Evolutionary conservation across 1,284 basidiomycete species (phyloP).

Genomic region (Sanguinoderma infundibulare): DNA sequence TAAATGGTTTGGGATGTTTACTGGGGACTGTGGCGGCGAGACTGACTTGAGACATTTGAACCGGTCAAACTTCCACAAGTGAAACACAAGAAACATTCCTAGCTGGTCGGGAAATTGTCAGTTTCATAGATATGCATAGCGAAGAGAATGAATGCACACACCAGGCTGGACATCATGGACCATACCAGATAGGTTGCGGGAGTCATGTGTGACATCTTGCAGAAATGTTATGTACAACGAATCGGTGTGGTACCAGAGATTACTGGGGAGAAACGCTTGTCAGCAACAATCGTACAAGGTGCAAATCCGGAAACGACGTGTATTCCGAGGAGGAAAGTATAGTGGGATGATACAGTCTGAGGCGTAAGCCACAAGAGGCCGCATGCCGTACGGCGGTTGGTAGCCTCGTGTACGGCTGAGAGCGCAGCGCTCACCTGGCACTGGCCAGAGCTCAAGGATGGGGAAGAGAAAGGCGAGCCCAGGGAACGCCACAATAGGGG

Average conservation of each 20-base stretch:
- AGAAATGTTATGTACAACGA: background rate
- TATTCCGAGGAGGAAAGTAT: background rate
- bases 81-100: slow-evolving; percentile 64
- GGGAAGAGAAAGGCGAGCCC: background rate
- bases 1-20: background rate
- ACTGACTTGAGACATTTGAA: slow-evolving; percentile 72
- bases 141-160: slow-evolving; percentile 34
- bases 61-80: slow-evolving; percentile 78
- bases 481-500: too few relatives aligned
- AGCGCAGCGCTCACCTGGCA: background rate
- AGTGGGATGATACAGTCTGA: too few relatives aligned
- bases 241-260: background rate
- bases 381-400: background rate
- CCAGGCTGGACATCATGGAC: slow-evolving; percentile 57
- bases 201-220: slow-evolving; percentile 65
- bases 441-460: background rate
- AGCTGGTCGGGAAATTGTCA: slow-evolving; percentile 44
- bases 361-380: too few relatives aligned
- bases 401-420: background rate
- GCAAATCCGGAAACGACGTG: background rate
- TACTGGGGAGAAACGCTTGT: background rate
- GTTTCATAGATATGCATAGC: background rate
- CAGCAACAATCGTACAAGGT: background rate
- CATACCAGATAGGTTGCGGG: slow-evolving; percentile 65
- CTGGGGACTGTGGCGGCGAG: background rate